Evolutionary conservation across 495 filamentous ascomycete species (phyloP), one percentile per base, ranked within the genome.

Genomic region (Halenospora varia): DNA sequence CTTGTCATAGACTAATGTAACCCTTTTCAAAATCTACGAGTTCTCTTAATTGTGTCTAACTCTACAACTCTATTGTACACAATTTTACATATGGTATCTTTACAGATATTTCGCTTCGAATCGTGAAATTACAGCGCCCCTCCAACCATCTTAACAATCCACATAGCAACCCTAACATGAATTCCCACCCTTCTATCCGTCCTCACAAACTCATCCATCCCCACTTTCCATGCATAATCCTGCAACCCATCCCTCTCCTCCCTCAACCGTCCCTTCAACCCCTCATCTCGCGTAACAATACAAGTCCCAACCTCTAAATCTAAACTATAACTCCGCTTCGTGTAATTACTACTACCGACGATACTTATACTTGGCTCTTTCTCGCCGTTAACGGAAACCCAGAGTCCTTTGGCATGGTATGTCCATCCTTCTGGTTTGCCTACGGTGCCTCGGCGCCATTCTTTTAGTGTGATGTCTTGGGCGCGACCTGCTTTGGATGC

Each of bases 401-500:
- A 98, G 1, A 98, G 75, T 0, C 94, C 94, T 72, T 99, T 99
- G 48, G 94, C 94, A 66, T 99, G 94, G 68, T 99, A 99, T 0
- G 92, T 96, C 94, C 94, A 99, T 1, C 89, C 95, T 17, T 77
- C 87, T 0, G 85, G 83, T 64, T 90, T 82, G 23, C 85, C 84
- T 22, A 96, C 87, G 0, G 84, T 88, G 3, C 93, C 94, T 41
- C 81, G 82, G 41, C 85, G 80, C 95, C 95, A 99, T 72, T 99
- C 94, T 53, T 86, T 86, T 11, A 99, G 73, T 23, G 81, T 71
- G n/a, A 96, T 86, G 3, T 73, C 73, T 0, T 66, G 62, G 23
- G 80, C 78, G n/a, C 82, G 81, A 2, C 84, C 78, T 20, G 79
- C 78, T 1, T 74, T 75, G 1, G 84, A 74, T 1, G 92, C 85